These are phyloP conservation scores for Coprinellus micaceus DNA, from an alignment of 768 basidiomycete genomes.

Conservation along the genomic window DNA sequence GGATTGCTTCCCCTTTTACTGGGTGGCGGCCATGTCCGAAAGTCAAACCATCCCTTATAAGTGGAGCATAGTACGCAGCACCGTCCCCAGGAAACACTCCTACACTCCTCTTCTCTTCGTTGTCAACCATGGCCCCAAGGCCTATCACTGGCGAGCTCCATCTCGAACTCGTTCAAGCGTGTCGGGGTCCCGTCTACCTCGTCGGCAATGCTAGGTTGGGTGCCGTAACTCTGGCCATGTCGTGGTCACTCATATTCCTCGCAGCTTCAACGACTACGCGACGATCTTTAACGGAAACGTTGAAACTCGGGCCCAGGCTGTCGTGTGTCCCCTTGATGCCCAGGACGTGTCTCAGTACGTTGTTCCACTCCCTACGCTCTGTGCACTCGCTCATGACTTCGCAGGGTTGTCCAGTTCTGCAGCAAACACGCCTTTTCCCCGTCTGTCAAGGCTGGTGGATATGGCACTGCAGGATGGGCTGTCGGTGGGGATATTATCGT, in stretches of 20 bases:
- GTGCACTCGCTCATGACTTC: not conserved
- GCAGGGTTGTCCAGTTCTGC: conserved; percentile 72
- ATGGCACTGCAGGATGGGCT: conserved; percentile 88
- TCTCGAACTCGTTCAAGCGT: conserved; percentile 41
- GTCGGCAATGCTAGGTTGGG: conserved; percentile 28
- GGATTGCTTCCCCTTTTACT: too few species aligned
- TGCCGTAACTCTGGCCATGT: not conserved
- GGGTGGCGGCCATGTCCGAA: too few species aligned
- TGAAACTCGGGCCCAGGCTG: conserved; percentile 51
- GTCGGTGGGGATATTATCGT: conserved; percentile 83
- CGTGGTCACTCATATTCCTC: conserved; percentile 1
- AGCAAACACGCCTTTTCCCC: conserved; percentile 63
- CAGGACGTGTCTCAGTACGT: conserved; percentile 79
- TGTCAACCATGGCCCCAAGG: conserved; percentile 14
- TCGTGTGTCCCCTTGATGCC: conserved; percentile 73
- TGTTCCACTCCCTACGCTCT: not conserved
- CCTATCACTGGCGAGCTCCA: conserved; percentile 34
- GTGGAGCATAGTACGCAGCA: not conserved
- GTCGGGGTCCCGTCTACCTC: conserved; percentile 47
- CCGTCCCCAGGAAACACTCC: not conserved
- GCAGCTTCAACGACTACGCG: conserved; percentile 46
- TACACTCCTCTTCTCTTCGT: conserved; percentile 5
- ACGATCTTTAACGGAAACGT: conserved; percentile 80
- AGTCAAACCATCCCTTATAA: not conserved
- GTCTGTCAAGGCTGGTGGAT: conserved; percentile 87